Evolutionary conservation across 495 filamentous ascomycete genomes (phyloP), one percentile per base, ranked within the genome.

Genomic region (Penicillium arizonense): DNA sequence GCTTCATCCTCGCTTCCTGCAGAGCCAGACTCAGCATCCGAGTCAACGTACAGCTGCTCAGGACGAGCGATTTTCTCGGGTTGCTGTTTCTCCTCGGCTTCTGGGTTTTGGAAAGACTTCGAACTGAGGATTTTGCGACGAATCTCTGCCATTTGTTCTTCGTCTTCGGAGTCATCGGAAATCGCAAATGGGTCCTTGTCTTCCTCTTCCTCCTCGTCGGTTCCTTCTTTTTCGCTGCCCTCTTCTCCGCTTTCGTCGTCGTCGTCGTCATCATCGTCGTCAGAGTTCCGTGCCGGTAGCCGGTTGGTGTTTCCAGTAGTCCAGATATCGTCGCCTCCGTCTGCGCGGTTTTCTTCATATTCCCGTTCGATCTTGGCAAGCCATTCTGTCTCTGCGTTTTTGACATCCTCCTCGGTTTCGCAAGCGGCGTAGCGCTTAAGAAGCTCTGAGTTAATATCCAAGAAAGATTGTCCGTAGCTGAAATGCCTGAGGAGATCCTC

Each of bases 101-200:
- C 62, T 12, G 76, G 83, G 57, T 89, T 89, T 36, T 87, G 75
- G 57, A 97, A 98, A 0, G 89, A 78, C 57, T 91, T 96, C 4
- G 93, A 96, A 2, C 82, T 84, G 3, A 97, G 77, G 18, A 96
- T 89, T 58, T 87, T 86, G 36, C 84, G 83, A 35, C 94, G 78
- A 24, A 98, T 84, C 57, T 94, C 91, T 36, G 90, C 92, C 89
- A 96, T 97, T 63, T 95, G 88, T 41, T 90, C 89, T 59, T 95
- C 88, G 12, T 88, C 86, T 10, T 89, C 85, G 5, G 87, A 86
- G 37, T 90, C 86, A 38, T 93, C 79, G 33, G 88, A 88, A 35
- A 93, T 81, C 20, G 82, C 87, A 50, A 84, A 89, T 1, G 83
- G 85, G 58, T 93, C 84, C 59, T 71, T 80, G 36, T 78, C 73